phyloP scores from a whole-genome alignment of 75 land plant species.

The Selaginella moellendorffii region DNA sequence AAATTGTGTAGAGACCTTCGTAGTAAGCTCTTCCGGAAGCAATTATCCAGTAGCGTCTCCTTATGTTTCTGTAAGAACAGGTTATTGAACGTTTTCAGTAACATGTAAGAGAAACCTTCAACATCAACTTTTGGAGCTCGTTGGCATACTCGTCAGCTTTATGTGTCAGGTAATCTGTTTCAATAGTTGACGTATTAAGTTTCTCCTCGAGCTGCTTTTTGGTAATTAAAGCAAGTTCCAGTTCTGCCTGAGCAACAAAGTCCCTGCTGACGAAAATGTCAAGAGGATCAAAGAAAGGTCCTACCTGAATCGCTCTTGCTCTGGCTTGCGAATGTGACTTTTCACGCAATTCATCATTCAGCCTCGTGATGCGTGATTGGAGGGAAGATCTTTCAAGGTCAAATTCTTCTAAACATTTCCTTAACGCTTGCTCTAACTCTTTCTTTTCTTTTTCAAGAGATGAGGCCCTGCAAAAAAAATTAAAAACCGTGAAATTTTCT shows the following conservation, averaged over 20 bases:
- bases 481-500: neutral
- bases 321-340: constrained; percentile 13
- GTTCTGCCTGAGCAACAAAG: constrained; percentile 22
- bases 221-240: constrained; percentile 16
- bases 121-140: constrained; percentile 20
- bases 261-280: too few species aligned
- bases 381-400: constrained; percentile 18
- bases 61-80: constrained; percentile 3
- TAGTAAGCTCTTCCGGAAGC: constrained; percentile 7
- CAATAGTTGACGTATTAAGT: constrained; percentile 15
- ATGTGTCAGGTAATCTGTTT: constrained; percentile 20
- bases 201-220: constrained; percentile 22
- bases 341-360: constrained; percentile 19
- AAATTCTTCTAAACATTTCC: constrained; percentile 18
- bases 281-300: too few species aligned
- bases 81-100: neutral
- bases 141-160: constrained; percentile 26
- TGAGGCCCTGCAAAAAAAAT: constrained; percentile 18
- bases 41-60: constrained; percentile 11
- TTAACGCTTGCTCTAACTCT: constrained; percentile 22
- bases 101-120: constrained; percentile 12
- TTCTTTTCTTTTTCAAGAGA: constrained; percentile 33
- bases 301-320: constrained; percentile 25
- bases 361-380: constrained; percentile 14
- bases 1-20: constrained; percentile 19